A percentile compares a stretch with the other conserved stretches of the same genome.
Evolutionary conservation across 768 basidiomycete species (phyloP).

Genomic region (Mycena galericulata): DNA sequence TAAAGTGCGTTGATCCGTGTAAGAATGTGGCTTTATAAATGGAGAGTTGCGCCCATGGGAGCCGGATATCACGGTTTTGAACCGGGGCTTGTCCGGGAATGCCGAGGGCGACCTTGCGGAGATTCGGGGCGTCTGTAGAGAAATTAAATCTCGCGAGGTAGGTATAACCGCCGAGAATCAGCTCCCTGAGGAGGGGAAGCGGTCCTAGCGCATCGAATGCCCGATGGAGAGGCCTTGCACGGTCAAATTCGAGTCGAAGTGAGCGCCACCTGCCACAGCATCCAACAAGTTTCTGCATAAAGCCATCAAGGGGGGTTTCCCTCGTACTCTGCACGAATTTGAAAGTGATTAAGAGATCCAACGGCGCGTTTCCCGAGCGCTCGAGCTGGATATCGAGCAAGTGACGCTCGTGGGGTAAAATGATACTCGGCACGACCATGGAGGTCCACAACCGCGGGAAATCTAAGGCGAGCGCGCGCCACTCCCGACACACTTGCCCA

Average conservation of each 20-base stretch:
- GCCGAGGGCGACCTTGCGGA: neutral
- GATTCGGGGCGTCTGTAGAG: neutral
- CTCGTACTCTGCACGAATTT: neutral
- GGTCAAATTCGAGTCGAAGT: neutral
- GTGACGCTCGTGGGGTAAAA: neutral
- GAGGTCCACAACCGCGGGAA: neutral
- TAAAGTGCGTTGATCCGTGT: neutral
- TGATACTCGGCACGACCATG: neutral
- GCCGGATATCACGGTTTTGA: neutral
- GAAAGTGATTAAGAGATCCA: neutral
- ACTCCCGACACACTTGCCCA: neutral
- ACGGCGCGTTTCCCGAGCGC: neutral
- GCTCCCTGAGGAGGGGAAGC: neutral
- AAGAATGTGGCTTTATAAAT: neutral
- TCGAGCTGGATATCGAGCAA: neutral
- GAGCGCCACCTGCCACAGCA: neutral
- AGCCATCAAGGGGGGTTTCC: neutral
- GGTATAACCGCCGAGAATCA: neutral
- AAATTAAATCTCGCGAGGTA: neutral
- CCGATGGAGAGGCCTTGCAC: neutral
- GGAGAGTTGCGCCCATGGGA: constrained; percentile 3
- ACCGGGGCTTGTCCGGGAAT: neutral
- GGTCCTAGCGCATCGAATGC: neutral
- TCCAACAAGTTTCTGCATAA: neutral
- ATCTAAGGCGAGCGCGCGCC: neutral